Evolutionary conservation across 139 green algal genomes (phyloP).

Genomic region (Choricystis sp.): DNA sequence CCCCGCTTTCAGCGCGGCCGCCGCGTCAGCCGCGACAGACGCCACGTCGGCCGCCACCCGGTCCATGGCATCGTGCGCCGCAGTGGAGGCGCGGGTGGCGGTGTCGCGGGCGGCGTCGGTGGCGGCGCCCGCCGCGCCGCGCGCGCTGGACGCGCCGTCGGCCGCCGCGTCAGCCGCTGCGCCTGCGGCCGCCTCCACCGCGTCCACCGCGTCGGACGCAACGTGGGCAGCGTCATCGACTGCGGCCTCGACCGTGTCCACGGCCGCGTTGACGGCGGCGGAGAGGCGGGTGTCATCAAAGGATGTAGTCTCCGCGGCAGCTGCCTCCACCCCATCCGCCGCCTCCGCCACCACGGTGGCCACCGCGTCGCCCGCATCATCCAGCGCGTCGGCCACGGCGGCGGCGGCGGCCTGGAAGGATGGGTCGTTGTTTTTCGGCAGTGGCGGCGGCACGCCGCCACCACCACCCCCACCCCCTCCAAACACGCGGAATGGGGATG

Average conservation of each 20-base stretch:
- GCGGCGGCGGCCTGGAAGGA: not conserved
- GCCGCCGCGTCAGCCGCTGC: not conserved
- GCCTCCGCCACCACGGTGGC: not conserved
- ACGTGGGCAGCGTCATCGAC: not conserved
- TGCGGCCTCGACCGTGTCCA: not conserved
- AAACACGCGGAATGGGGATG: no score
- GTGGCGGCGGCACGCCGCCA: not conserved
- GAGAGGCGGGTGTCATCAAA: no score
- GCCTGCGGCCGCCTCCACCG: not conserved
- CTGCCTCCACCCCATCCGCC: no score
- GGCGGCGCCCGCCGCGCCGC: no score
- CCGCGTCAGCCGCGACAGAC: no score
- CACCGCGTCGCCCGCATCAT: not conserved
- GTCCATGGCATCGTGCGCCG: no score
- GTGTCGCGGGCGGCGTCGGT: no score
- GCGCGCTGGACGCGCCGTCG: not conserved
- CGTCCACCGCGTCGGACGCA: not conserved
- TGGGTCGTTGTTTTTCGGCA: not conserved
- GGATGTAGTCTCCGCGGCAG: no score
- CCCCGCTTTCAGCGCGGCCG: no score
- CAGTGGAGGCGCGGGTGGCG: not conserved
- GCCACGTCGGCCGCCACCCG: no score
- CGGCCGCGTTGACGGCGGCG: no score
- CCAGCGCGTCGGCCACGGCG: not conserved
- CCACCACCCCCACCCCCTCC: no score